Percentiles rank a stretch among this genome's conserved stretches.
Conservation (phyloP, 768 basidiomycete species). For the Collybiopsis confluens region DNA sequence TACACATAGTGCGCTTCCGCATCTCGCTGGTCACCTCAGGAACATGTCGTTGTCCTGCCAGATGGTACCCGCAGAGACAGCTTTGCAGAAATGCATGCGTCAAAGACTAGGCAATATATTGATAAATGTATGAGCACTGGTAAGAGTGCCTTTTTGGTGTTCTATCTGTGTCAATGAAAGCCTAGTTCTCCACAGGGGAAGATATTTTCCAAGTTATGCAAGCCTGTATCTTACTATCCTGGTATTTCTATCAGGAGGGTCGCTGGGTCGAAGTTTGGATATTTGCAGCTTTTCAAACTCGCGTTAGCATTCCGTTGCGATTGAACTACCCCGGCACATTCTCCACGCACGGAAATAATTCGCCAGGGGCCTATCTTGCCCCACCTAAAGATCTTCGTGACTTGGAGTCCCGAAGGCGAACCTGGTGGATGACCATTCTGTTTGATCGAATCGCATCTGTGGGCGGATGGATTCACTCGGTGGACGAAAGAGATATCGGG, state of each 20-base stretch:
- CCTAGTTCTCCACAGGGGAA: slow-evolving; percentile 45
- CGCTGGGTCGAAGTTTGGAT: slow-evolving; percentile 92
- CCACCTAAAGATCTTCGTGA: slow-evolving; percentile 75
- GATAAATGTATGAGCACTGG: slow-evolving; percentile 82
- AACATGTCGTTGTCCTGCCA: slow-evolving; percentile 51
- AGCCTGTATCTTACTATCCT: slow-evolving; percentile 79
- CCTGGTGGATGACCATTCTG: slow-evolving; percentile 90
- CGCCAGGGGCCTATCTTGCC: slow-evolving; percentile 76
- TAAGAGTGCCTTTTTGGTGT: neutral
- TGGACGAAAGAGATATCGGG: slow-evolving; percentile 80
- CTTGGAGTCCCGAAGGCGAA: slow-evolving; percentile 71
- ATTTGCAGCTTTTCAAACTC: slow-evolving; percentile 80
- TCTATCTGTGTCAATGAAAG: too few relatives aligned
- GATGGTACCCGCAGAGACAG: slow-evolving; percentile 76
- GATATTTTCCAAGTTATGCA: slow-evolving; percentile 87
- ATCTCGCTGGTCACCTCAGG: slow-evolving; percentile 77
- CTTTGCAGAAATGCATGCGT: slow-evolving; percentile 84
- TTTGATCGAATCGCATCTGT: slow-evolving; percentile 69
- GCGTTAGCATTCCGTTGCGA: slow-evolving; percentile 76
- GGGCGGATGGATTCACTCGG: slow-evolving; percentile 76
- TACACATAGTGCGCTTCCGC: slow-evolving; percentile 67
- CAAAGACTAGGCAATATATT: slow-evolving; percentile 83
- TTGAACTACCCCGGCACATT: slow-evolving; percentile 86
- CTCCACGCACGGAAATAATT: slow-evolving; percentile 58
- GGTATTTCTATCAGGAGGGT: slow-evolving; percentile 91